phyloP scores from a whole-genome alignment of 1,139 yeast genomes.

The Taphrina wiesneri region DNA sequence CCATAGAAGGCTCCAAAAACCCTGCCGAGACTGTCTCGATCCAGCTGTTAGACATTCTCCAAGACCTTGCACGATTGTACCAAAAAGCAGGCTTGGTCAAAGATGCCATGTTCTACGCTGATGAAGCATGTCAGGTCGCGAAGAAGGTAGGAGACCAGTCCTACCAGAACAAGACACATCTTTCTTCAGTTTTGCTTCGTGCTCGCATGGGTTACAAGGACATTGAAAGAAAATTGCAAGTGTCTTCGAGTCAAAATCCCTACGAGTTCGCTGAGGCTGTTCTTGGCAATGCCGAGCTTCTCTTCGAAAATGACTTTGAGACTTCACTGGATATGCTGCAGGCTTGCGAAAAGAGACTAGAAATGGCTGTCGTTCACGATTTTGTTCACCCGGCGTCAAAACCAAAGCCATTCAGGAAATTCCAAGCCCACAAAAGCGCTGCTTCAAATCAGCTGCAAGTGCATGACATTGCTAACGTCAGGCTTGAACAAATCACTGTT shows the following conservation, averaged over 20 bases:
- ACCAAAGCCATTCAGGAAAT: neutral
- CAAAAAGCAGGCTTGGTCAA: conserved; percentile 8
- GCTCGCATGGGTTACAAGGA: neutral
- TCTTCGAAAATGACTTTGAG: neutral
- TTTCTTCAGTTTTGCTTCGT: neutral
- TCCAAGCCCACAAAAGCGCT: neutral
- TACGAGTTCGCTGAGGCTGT: neutral
- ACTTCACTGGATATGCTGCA: neutral
- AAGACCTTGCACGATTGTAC: neutral
- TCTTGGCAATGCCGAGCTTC: neutral
- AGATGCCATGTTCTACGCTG: neutral
- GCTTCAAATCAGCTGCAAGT: neutral
- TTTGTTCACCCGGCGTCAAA: neutral
- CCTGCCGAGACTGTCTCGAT: neutral
- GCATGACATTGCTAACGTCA: neutral
- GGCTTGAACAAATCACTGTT: neutral
- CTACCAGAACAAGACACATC: neutral
- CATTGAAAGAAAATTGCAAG: neutral
- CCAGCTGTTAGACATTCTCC: neutral
- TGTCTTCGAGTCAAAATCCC: neutral
- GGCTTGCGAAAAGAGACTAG: neutral
- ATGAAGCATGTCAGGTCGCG: neutral
- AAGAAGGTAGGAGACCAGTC: neutral
- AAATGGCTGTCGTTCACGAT: neutral
- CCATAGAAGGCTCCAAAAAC: neutral